These are phyloP conservation scores for Thalassiosira livingstoniorum DNA, from an alignment of 352 stramenopile species.

Conservation along the genomic window DNA sequence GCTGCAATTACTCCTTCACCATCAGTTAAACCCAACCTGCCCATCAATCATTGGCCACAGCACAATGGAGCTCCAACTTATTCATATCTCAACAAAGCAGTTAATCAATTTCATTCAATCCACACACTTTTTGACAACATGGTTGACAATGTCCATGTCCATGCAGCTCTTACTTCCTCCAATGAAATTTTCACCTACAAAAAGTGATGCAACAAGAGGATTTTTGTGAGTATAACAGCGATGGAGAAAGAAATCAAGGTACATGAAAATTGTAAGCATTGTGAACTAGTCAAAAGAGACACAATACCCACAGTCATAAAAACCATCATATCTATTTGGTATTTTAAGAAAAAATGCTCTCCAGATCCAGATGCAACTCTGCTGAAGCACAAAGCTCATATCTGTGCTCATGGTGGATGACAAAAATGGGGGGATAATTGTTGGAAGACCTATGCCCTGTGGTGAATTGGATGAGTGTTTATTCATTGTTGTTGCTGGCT, in stretches of 20 bases:
- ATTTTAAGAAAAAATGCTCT: background rate
- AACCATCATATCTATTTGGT: background rate
- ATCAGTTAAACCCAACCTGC: no score
- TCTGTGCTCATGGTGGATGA: background rate
- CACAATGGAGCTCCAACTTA: no score
- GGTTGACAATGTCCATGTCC: no score
- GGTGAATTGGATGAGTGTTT: background rate
- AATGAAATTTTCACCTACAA: no score
- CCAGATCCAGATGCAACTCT: background rate
- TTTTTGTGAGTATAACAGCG: background rate
- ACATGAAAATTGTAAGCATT: background rate
- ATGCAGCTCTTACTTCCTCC: no score
- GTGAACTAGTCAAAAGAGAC: background rate
- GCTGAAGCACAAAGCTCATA: background rate
- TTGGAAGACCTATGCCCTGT: background rate
- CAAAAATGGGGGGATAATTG: background rate
- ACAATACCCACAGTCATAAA: background rate
- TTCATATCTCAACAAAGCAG: no score
- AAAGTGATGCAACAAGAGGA: slow-evolving; percentile 1
- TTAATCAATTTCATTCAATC: no score
- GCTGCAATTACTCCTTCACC: no score
- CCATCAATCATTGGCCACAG: no score
- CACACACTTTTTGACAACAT: no score
- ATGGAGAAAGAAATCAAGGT: background rate
- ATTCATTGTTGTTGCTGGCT: background rate